A percentile compares a stretch with the other conserved stretches of the same genome.
These are phyloP conservation scores for Parietichytrium sp. DNA, from an alignment of 108 stramenopile species.

Conservation along the genomic window DNA sequence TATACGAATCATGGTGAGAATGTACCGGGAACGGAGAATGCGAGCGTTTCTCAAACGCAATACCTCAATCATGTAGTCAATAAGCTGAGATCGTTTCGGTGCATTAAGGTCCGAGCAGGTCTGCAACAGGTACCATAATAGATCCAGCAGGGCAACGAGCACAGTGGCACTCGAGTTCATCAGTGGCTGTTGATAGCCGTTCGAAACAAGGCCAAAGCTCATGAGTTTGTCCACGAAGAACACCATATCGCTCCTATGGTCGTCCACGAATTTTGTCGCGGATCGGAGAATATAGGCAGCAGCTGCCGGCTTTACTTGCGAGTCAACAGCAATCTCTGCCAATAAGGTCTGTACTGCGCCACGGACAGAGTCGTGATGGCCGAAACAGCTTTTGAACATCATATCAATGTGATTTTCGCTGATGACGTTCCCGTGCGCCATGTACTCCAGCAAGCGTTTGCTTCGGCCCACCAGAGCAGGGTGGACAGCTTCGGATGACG, in stretches of 20 bases:
- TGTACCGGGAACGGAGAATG: neutral
- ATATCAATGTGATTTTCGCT: constrained; percentile 15
- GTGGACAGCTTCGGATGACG: constrained; percentile 16
- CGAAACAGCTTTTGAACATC: constrained; percentile 33
- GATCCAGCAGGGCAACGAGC: neutral
- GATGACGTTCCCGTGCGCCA: constrained; percentile 12
- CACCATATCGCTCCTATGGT: constrained; percentile 29
- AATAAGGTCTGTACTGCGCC: constrained; percentile 6
- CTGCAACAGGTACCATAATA: constrained; percentile 10
- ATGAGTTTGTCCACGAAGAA: constrained; percentile 31
- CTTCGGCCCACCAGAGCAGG: constrained; percentile 27
- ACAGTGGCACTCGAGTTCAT: neutral
- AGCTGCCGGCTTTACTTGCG: neutral
- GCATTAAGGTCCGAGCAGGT: neutral
- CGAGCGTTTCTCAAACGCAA: neutral
- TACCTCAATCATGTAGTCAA: constrained; percentile 8
- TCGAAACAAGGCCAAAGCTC: neutral
- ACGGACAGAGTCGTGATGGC: constrained; percentile 30
- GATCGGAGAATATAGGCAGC: constrained; percentile 33
- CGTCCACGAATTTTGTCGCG: neutral
- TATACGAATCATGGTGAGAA: neutral
- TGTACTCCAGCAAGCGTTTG: constrained; percentile 12
- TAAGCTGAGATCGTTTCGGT: neutral
- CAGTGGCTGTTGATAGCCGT: neutral
- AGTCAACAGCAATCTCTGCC: constrained; percentile 29